Percentiles rank a stretch among this genome's conserved stretches.
Conservation (phyloP, 257 asterid species). For the Gardenia jasminoides region DNA sequence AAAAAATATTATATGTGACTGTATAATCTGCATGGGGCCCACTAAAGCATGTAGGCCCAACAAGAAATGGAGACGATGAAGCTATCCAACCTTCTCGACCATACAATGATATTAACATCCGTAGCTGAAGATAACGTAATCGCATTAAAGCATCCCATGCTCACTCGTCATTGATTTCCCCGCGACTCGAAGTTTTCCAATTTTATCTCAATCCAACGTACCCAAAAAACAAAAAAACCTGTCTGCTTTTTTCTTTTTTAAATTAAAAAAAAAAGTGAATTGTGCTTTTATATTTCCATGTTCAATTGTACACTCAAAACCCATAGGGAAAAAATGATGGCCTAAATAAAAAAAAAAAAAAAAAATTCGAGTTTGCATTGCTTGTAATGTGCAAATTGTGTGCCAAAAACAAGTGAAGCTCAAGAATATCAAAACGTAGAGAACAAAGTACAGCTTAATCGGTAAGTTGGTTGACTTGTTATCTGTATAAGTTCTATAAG, state of each 20-base stretch:
- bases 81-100: constrained; percentile 17
- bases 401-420: too few relatives aligned
- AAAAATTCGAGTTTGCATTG: background rate
- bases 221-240: background rate
- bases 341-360: too few relatives aligned
- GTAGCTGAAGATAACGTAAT: constrained; percentile 4
- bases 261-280: background rate
- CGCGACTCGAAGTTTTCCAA: background rate
- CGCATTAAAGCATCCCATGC: constrained; percentile 4
- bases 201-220: background rate
- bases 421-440: too few relatives aligned
- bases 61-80: background rate
- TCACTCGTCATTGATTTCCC: background rate
- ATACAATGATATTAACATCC: constrained; percentile 14
- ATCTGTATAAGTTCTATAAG: too few relatives aligned
- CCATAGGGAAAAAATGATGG: background rate
- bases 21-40: too few relatives aligned
- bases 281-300: background rate
- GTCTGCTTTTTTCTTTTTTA: too few relatives aligned
- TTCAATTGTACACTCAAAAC: background rate
- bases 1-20: too few relatives aligned
- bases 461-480: too few relatives aligned
- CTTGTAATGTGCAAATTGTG: constrained; percentile 1
- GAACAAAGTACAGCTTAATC: too few relatives aligned
- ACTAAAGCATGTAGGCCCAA: background rate